A percentile compares a stretch with the other conserved stretches of the same genome.
These are phyloP conservation scores for Chytriomyces sp. DNA, from an alignment of 192 early-diverging fungal species.

Conservation along the genomic window DNA sequence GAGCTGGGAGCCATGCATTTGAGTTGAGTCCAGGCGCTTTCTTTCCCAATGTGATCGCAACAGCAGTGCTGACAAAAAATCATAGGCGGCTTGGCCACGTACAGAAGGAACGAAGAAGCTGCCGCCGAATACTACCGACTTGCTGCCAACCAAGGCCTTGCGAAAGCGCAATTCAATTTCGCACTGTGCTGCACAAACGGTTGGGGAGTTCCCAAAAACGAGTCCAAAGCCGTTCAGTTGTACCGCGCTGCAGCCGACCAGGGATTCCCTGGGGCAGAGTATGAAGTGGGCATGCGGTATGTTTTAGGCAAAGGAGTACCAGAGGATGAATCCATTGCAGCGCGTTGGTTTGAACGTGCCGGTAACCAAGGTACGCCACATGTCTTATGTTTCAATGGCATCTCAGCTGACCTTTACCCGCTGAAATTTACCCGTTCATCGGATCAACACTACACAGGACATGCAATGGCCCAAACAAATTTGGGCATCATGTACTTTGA, in stretches of 20 bases:
- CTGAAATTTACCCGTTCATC: no score
- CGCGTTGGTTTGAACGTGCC: not conserved
- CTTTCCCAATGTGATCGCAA: not conserved
- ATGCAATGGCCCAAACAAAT: not conserved
- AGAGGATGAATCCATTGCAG: not conserved
- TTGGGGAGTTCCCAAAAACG: slow-evolving; percentile 1
- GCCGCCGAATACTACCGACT: slow-evolving; percentile 5
- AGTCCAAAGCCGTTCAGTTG: not conserved
- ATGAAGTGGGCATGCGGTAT: not conserved
- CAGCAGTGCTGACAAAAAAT: not conserved
- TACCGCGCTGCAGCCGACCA: slow-evolving; percentile 8
- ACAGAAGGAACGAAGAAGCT: not conserved
- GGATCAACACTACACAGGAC: not conserved
- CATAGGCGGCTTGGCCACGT: not conserved
- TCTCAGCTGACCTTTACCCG: no score
- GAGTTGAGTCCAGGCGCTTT: not conserved
- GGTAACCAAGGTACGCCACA: not conserved
- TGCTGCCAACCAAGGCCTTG: slow-evolving; percentile 12
- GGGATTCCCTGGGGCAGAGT: not conserved
- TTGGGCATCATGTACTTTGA: not conserved
- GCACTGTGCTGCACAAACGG: not conserved
- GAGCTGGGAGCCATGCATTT: not conserved
- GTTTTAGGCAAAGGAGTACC: not conserved
- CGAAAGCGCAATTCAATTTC: slow-evolving; percentile 1
- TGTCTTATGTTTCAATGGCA: no score